Evolutionary conservation across 2,329 filamentous ascomycete genomes (phyloP), one percentile per base, ranked within the genome.

Genomic region (Xylaria sp.): DNA sequence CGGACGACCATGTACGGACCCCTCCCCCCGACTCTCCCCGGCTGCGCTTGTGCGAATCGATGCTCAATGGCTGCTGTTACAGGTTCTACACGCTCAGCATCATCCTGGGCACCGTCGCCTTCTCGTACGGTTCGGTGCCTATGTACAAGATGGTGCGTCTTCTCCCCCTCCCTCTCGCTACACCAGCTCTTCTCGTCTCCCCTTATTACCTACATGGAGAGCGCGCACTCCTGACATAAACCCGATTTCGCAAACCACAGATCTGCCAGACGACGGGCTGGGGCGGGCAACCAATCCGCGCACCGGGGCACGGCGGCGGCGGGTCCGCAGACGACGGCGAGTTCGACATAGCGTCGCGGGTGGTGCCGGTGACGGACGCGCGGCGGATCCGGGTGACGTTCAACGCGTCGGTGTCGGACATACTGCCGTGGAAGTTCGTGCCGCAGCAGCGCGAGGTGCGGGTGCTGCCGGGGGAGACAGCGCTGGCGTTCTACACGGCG

Each of bases 381-480:
- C 90, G 90, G 63, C 90, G 94, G 49, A 88, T 99, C 66, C 90
- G 91, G 56, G 93, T 99, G 61, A 97, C 92, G 21, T 99, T 99
- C 82, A 94, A 92, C 69, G 90, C 92, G 44, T 95, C 91, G 22
- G 92, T 97, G 1, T 97, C 93, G 1, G 94, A 97, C 70, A 87
- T 96, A 1, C 82, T 99, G 22, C 92, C 93, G 0, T 99, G 94
- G 94, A 97, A 97, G 72, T 99, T 99, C 73, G 86, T 86, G 1
- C 94, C 94, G 1, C 94, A 99, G 74, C 94, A 99, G 78, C 90
- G 93, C 53, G 94, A 99, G 78, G 94, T 99, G 48, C 86, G 91
- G 52, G 93, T 99, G 1, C 80, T 97, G 1, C 95, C 94, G 0
- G 95, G 95, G 60, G 94, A 99, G 79, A 99, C 94, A 2, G 94